A percentile compares a stretch with the other conserved stretches of the same genome.
Evolutionary conservation across 345 rosid genomes (phyloP).

Genomic region (Noccaea bulbosa): DNA sequence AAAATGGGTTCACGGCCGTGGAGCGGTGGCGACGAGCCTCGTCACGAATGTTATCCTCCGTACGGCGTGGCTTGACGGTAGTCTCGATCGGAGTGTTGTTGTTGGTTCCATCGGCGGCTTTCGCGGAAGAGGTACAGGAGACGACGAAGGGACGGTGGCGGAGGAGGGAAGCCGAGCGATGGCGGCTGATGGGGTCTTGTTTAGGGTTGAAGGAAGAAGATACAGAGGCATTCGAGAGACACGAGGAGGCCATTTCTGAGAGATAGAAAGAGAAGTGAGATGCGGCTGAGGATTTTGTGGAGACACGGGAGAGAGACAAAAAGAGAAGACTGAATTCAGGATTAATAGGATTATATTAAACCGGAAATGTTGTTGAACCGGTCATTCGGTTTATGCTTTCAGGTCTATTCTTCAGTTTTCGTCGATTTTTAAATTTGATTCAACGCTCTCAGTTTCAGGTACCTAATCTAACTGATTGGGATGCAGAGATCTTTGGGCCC

Average conservation of each 20-base stretch:
- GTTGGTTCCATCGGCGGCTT: conserved; percentile 29
- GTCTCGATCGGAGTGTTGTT: conserved; percentile 35
- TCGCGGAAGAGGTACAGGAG: conserved; percentile 46
- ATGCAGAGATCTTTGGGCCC: conserved; percentile 28
- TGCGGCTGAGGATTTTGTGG: conserved; percentile 42
- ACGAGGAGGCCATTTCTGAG: conserved; percentile 49
- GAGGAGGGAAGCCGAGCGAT: conserved; percentile 18
- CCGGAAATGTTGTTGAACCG: conserved; percentile 33
- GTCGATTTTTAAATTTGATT: too few relatives aligned
- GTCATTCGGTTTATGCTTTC: conserved; percentile 17
- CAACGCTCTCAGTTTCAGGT: neutral
- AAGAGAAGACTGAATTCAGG: neutral
- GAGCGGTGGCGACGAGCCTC: conserved; percentile 70
- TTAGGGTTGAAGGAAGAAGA: conserved; percentile 44
- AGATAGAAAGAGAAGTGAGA: conserved; percentile 35
- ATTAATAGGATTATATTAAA: conserved; percentile 23
- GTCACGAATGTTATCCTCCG: conserved; percentile 60
- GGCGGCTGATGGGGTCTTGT: conserved; percentile 41
- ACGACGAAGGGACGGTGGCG: conserved; percentile 34
- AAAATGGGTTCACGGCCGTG: conserved; percentile 46
- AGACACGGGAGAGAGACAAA: conserved; percentile 13
- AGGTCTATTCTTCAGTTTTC: too few relatives aligned
- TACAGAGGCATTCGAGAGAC: conserved; percentile 42
- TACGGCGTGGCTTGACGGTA: conserved; percentile 45
- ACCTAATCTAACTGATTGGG: neutral